Conservation (phyloP, 768 basidiomycete species). For the Strobilomyces dryophilus region DNA sequence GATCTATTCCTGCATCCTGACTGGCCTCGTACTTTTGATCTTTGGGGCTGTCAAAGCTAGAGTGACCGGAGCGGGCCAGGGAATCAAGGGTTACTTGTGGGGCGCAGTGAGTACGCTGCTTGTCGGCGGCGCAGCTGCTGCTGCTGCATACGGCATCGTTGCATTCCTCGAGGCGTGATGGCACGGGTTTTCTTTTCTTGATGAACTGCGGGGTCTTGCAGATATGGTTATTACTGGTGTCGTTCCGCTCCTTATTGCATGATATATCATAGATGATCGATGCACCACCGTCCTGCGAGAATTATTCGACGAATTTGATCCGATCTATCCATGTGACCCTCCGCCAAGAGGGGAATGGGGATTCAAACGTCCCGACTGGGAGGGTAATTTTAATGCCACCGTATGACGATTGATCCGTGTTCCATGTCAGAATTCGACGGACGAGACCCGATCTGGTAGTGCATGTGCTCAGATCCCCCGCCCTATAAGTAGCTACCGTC, state of each 20-base stretch:
- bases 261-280: not conserved
- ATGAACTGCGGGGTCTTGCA: not conserved
- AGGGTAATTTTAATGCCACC: too few relatives aligned
- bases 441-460: not conserved
- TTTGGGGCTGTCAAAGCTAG: conserved; percentile 92
- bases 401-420: too few relatives aligned
- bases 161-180: conserved; percentile 39
- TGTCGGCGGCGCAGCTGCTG: conserved; percentile 90
- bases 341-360: too few relatives aligned
- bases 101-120: conserved; percentile 83
- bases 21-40: conserved; percentile 78
- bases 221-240: not conserved
- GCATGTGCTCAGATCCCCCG: not conserved
- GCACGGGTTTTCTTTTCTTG: not conserved
- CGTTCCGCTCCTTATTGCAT: not conserved
- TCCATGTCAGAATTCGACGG: too few relatives aligned
- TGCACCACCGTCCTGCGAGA: not conserved
- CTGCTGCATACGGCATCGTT: conserved; percentile 60
- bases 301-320: not conserved
- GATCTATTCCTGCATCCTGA: conserved; percentile 73
- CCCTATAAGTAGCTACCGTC: too few relatives aligned
- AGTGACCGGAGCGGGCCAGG: conserved; percentile 73
- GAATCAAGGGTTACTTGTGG: conserved; percentile 69
- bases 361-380: too few relatives aligned
- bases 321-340: not conserved